A percentile compares a stretch with the other conserved stretches of the same genome.
phyloP scores from a whole-genome alignment of 441 rosid species.

The Eruca vesicaria region DNA sequence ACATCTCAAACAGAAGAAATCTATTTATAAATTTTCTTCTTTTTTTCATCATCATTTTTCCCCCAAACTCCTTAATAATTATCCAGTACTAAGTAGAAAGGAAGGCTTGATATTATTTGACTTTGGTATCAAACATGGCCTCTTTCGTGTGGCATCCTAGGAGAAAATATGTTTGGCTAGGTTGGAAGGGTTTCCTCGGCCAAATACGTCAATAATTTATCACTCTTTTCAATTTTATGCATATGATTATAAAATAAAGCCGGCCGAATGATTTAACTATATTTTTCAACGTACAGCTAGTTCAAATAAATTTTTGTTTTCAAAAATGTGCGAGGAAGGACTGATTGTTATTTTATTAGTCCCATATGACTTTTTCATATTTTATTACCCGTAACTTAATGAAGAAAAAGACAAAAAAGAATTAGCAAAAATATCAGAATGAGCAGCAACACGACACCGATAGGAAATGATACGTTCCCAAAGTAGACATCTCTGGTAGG shows the following conservation, averaged over 20 bases:
- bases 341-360: slow-evolving; percentile 6
- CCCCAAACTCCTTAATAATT: neutral
- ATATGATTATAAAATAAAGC: neutral
- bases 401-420: slow-evolving; percentile 21
- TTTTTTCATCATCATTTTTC: too few species aligned
- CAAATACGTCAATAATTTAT: neutral
- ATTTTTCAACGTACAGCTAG: neutral
- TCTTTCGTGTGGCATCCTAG: neutral
- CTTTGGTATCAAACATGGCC: neutral
- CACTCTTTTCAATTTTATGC: neutral
- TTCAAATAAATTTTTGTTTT: neutral
- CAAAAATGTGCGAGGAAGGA: neutral
- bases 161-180: neutral
- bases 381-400: slow-evolving; percentile 14
- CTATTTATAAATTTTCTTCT: neutral
- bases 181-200: neutral
- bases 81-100: neutral
- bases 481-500: slow-evolving; percentile 11
- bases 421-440: slow-evolving; percentile 12
- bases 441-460: neutral
- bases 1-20: neutral
- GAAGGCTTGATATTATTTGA: neutral
- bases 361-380: slow-evolving; percentile 19
- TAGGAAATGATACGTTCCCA: slow-evolving; percentile 11
- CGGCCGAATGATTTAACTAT: neutral